Conservation (phyloP, 2,329 filamentous ascomycete genomes). For the Pseudopyrenochaeta lycopersici region DNA sequence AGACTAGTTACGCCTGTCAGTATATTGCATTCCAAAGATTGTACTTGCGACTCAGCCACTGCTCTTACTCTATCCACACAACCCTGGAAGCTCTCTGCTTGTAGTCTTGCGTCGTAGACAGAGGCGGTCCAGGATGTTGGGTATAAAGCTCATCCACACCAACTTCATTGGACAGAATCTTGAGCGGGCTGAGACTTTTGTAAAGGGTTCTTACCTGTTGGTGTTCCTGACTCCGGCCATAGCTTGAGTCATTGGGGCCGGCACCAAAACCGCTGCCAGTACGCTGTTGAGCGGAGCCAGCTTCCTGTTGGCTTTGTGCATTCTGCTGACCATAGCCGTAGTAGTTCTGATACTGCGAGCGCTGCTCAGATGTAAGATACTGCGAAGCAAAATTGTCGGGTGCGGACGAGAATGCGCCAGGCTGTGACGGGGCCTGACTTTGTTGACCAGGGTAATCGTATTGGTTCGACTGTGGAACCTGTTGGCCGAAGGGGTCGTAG, state of each 20-base stretch:
- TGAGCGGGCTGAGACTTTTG: not conserved
- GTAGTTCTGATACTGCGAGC: slow-evolving; percentile 75
- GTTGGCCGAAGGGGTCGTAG: slow-evolving; percentile 87
- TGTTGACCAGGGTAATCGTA: slow-evolving; percentile 60
- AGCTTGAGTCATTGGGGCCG: slow-evolving; percentile 67
- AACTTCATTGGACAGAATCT: slow-evolving; percentile 4
- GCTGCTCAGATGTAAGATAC: slow-evolving; percentile 83
- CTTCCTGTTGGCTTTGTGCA: slow-evolving; percentile 72
- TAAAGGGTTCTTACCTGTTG: slow-evolving; percentile 57
- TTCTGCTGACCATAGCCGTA: slow-evolving; percentile 67
- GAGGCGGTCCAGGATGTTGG: slow-evolving; percentile 7
- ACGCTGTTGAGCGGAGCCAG: slow-evolving; percentile 75
- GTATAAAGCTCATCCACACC: slow-evolving; percentile 2
- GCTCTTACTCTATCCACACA: slow-evolving; percentile 11
- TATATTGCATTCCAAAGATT: not conserved
- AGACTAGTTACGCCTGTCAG: slow-evolving; percentile 34
- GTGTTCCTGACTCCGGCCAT: slow-evolving; percentile 70
- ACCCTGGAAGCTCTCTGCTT: slow-evolving; percentile 7
- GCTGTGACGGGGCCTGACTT: slow-evolving; percentile 67
- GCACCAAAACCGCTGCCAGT: slow-evolving; percentile 78
- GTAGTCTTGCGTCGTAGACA: not conserved
- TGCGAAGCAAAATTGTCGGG: slow-evolving; percentile 78
- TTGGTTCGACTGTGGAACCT: slow-evolving; percentile 61
- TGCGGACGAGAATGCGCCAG: slow-evolving; percentile 75
- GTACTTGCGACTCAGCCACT: slow-evolving; percentile 5